A percentile compares a stretch with the other conserved stretches of the same genome.
These are phyloP conservation scores for Curvularia lunata DNA, from an alignment of 2,329 filamentous ascomycete species.

Conservation along the genomic window DNA sequence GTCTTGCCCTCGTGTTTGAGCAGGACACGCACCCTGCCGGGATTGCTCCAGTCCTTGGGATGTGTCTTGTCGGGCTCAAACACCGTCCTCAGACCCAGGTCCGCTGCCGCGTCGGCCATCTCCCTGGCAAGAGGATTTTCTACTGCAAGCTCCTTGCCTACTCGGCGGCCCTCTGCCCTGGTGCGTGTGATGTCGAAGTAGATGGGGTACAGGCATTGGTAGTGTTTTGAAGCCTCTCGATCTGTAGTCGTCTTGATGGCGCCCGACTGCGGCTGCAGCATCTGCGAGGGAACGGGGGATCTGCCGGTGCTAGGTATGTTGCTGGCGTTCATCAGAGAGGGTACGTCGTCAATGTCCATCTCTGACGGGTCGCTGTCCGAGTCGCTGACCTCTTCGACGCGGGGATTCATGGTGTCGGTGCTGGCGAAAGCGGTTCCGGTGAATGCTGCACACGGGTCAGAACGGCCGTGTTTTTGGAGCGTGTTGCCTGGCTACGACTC, in stretches of 20 bases:
- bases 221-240: conserved; percentile 70
- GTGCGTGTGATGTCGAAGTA: conserved; percentile 86
- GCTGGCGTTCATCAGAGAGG: conserved; percentile 59
- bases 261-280: conserved; percentile 47
- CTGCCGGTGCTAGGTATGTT: conserved; percentile 38
- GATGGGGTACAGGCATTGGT: conserved; percentile 89
- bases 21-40: conserved; percentile 82
- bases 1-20: conserved; percentile 67
- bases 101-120: conserved; percentile 77
- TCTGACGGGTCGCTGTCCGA: conserved; percentile 71
- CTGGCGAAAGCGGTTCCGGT: neutral
- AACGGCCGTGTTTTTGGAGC: neutral
- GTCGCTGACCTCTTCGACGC: conserved; percentile 92
- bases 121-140: conserved; percentile 85
- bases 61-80: conserved; percentile 93
- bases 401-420: conserved; percentile 61
- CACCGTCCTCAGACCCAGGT: conserved; percentile 72
- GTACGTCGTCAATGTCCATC: conserved; percentile 82
- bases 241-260: conserved; percentile 51
- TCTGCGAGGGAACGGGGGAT: conserved; percentile 38
- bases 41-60: conserved; percentile 97
- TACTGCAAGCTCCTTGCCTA: conserved; percentile 74
- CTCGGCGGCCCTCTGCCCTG: conserved; percentile 81
- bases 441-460: conserved; percentile 45
- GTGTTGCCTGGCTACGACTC: neutral